Percentiles rank a stretch among this genome's conserved stretches.
These are phyloP conservation scores for Pyrenophora tritici-repentis DNA, from an alignment of 2,329 filamentous ascomycete genomes.

Conservation along the genomic window DNA sequence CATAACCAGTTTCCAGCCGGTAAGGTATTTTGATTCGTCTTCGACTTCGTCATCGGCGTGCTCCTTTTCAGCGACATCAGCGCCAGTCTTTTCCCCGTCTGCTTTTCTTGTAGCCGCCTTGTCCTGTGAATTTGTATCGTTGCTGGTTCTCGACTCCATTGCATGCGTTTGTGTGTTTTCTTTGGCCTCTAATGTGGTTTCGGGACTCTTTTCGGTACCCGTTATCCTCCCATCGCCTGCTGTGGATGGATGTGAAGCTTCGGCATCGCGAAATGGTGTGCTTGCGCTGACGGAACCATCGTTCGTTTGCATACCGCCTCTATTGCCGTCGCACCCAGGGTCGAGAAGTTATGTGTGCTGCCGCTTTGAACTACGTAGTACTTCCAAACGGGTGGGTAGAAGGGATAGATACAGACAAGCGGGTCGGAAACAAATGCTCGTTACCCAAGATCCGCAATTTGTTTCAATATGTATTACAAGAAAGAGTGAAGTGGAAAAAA, in stretches of 20 bases:
- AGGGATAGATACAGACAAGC: background rate
- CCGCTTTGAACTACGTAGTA: slow-evolving; percentile 8
- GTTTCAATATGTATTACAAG: background rate
- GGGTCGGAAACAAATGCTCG: slow-evolving; percentile 1
- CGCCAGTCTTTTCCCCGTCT: background rate
- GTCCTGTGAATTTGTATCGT: background rate
- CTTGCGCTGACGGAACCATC: slow-evolving; percentile 2
- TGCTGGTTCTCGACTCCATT: background rate
- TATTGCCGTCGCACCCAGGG: background rate
- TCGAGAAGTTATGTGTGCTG: slow-evolving; percentile 9
- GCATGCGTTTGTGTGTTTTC: too few species aligned
- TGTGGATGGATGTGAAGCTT: background rate
- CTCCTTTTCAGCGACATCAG: background rate
- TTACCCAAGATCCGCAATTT: background rate
- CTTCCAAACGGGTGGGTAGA: background rate
- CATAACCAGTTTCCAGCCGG: slow-evolving; percentile 41
- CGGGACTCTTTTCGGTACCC: background rate
- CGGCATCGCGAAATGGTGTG: slow-evolving; percentile 1
- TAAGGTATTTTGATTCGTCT: slow-evolving; percentile 45
- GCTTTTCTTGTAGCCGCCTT: background rate
- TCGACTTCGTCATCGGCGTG: slow-evolving; percentile 22
- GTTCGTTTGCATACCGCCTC: slow-evolving; percentile 11
- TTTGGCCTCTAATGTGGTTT: background rate
- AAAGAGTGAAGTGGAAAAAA: background rate
- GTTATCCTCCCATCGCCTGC: background rate